Evolutionary conservation across 371 early-diverging fungal species (phyloP), one percentile per base, ranked within the genome.

Genomic region (Capniomyces stellatus): DNA sequence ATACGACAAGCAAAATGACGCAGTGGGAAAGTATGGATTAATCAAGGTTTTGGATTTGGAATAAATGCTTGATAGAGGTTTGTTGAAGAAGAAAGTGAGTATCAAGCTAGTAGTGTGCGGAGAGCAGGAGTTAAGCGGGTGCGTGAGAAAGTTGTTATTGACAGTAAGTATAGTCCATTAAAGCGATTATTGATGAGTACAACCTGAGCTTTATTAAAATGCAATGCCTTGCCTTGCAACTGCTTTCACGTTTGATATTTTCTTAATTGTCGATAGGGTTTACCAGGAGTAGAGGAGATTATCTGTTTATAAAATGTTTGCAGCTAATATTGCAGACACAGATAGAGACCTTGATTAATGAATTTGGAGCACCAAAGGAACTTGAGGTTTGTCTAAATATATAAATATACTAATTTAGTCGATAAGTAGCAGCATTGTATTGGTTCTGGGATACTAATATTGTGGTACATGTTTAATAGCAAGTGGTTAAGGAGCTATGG

Each of bases 401-500:
- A n/a, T n/a, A n/a, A n/a, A n/a, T n/a, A n/a, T n/a, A n/a, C n/a
- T n/a, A n/a, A n/a, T n/a, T n/a, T n/a, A n/a, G n/a, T n/a, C n/a
- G n/a, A n/a, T n/a, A n/a, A 49, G 4, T 21, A 23, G 6, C 6
- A 23, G 12, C 6, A 46, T 46, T 46, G 21, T 46, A 10, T 8
- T 46, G 6, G 21, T 25, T 46, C 4, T 25, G n/a, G 13, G 21
- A 46, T 23, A 46, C 12, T 46, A 10, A 10, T 46, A 46, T 46
- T 46, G 4, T 23, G 6, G 19, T 46, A 23, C 10, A 10, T 6
- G 46, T 46, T 46, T 27, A 29, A 24, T 49, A 49, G 49, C 29
- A 49, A 25, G 28, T 49, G 2, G 49, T 49, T 29, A 49, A 49
- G n/a, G 49, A 49, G 28, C n/a, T 49, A 8, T 49, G 49, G 49